phyloP scores from a whole-genome alignment of 2,329 filamentous ascomycete species.

The Diaporthe capsici region DNA sequence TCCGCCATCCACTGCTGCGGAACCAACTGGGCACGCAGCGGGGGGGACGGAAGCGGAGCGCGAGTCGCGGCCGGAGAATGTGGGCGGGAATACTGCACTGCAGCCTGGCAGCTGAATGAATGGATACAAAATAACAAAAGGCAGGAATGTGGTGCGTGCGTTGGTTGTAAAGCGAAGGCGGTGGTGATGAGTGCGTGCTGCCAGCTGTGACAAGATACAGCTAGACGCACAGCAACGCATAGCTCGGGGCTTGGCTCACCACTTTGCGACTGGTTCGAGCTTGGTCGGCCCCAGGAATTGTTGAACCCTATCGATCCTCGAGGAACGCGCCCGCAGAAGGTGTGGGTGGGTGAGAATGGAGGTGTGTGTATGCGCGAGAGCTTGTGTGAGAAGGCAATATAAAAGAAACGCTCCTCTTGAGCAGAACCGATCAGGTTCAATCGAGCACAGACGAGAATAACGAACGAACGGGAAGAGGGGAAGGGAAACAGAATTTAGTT shows the following conservation, averaged over 20 bases:
- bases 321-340: conserved; percentile 12
- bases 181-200: not conserved
- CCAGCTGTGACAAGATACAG: not conserved
- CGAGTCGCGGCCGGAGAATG: conserved; percentile 26
- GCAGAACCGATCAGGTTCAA: not conserved
- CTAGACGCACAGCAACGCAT: not conserved
- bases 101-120: conserved; percentile 16
- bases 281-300: conserved; percentile 1
- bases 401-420: not conserved
- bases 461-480: not conserved
- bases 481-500: not conserved
- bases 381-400: conserved; percentile 4
- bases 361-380: not conserved
- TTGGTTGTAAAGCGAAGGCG: too few species aligned
- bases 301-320: conserved; percentile 22
- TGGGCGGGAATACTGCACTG: not conserved
- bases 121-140: not conserved
- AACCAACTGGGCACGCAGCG: conserved; percentile 22
- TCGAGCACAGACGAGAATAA: conserved; percentile 13
- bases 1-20: conserved; percentile 32
- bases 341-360: not conserved
- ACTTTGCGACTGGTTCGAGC: conserved; percentile 26
- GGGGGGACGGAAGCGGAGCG: conserved; percentile 6
- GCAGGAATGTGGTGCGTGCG: not conserved
- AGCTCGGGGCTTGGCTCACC: conserved; percentile 17